Percentiles rank a stretch among this genome's conserved stretches.
phyloP scores from a whole-genome alignment of 169 alveolate genomes.

The Neospora caninum region DNA sequence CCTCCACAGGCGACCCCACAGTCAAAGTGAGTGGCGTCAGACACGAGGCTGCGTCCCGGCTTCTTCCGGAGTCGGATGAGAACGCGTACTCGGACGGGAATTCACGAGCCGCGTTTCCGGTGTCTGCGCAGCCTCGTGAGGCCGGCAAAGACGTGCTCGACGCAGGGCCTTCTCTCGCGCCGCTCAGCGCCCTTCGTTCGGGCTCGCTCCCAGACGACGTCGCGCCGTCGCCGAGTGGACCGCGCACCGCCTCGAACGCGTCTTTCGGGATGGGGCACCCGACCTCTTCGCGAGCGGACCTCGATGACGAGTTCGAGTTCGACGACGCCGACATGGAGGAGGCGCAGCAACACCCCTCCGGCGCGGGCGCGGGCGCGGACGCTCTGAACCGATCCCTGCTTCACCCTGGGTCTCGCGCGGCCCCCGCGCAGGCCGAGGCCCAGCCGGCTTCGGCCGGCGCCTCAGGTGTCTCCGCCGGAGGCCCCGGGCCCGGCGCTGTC shows the following conservation, averaged over 20 bases:
- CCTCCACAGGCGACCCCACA: too few species aligned
- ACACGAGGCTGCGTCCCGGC: not conserved
- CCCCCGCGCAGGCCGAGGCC: not conserved
- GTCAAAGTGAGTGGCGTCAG: too few species aligned
- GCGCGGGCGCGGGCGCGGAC: not conserved
- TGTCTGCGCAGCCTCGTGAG: not conserved
- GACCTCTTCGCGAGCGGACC: slow-evolving; percentile 38
- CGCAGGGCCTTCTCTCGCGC: too few species aligned
- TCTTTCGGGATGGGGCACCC: not conserved
- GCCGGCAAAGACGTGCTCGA: slow-evolving; percentile 20
- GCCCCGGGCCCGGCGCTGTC: slow-evolving; percentile 36
- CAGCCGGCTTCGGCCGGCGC: not conserved
- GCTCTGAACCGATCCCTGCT: not conserved
- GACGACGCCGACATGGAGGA: slow-evolving; percentile 66
- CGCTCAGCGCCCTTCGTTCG: too few species aligned
- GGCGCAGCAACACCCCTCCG: slow-evolving; percentile 10
- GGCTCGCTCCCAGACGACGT: too few species aligned
- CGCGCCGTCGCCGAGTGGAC: too few species aligned
- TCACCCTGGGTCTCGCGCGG: not conserved
- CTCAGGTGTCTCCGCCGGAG: not conserved
- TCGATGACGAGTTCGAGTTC: slow-evolving; percentile 66
- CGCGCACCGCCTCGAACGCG: too few species aligned
- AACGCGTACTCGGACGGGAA: not conserved
- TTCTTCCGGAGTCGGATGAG: not conserved
- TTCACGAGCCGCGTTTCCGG: not conserved